Base-by-base conservation (phyloP, 768 basidiomycete genomes). In the Lactarius psammicola region DNA sequence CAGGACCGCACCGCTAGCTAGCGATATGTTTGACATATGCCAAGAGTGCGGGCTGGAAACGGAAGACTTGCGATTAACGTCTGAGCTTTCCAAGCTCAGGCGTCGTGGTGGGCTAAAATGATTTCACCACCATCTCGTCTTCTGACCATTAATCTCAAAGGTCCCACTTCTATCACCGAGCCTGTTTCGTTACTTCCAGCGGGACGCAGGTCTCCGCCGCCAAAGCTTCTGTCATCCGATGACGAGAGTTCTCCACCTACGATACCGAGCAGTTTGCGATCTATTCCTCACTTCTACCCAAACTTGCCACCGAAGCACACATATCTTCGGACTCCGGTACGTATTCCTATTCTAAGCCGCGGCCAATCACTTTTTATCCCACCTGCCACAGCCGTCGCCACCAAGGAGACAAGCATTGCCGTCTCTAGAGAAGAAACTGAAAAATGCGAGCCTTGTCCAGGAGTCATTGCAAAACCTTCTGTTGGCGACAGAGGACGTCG, bases 391-490 rank as follows among this genome's bases (percentile, higher is more conserved):
- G 92, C 85, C 86, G 56, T 86, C 89, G 0, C 88, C 89, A 15
- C 87, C 88, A 2, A 91, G 87, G 77, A 90, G 85, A 76, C 87
- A 88, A 3, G 88, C 90, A 0, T 79, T 92, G 23, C 89, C 90
- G 0, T 91, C 92, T 1, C 80, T 93, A 6, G 91, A 94, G 71
- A 91, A 90, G 77, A 93, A 92, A 74, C 82, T 93, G 26, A 88
- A 90, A 74, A 93, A 88, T 8, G 91, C 92, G 0, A 80, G 85
- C 34, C 79, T 93, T 7, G 91, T 94, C 0, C 92, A 94, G 71
- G 87, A 91, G 67, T 93, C 92, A 2, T 75, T 94, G 20, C 87
- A 86, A 71, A 90, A 87, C 70, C 79, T 94, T n/a, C 78, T 94
- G 49, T 79, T 88, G 17, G 87, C 86, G 10, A 94, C 92, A 8